Base-by-base conservation (phyloP, 331 rosid genomes). In the Telfairia occidentalis region DNA sequence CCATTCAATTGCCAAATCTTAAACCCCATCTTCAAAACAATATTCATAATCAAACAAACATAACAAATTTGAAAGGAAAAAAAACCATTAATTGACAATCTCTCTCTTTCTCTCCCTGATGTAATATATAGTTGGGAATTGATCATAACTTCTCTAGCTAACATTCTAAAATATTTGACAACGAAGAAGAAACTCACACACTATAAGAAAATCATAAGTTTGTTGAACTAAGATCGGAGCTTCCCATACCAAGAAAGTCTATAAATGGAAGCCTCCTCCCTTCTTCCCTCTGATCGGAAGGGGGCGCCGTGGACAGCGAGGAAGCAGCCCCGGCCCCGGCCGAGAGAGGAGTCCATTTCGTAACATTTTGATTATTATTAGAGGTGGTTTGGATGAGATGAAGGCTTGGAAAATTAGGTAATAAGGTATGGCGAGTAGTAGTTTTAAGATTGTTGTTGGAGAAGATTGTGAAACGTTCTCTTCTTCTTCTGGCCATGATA, bases 401-500 rank as follows among this genome's bases (percentile, higher is more conserved):
- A 1, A 26, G 60, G 3, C 15, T 64, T 37, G 1, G 73, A 21
- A 66, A 66, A 66, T n/a, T n/a, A n/a, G 69, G 13, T 19, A 32
- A 11, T n/a, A 64, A n/a, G 9, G 4, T 35, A 35, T 64, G 71
- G 0, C 71, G 49, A 19, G 15, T n/a, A n/a, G n/a, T n/a, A n/a
- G n/a, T n/a, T n/a, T n/a, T n/a, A n/a, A n/a, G n/a, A n/a, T n/a
- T 60, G 12, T 70, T 46, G 75, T 70, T 70, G 19, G 40, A 12
- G 6, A 70, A 70, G 6, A 70, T 45, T 45, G 75, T 70, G 65
- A 40, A 71, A 0, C 74, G 61, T 42, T 83, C 87, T 63, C 86
- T 69, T 74, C 80, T 71, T 65, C 83, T 81, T 71, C 89, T 83
- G 5, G 89, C 86, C 79, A 78, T 83, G 52, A 86, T 46, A 1